Evolutionary conservation across 345 rosid species (phyloP).

Genomic region (Brassica incana): DNA sequence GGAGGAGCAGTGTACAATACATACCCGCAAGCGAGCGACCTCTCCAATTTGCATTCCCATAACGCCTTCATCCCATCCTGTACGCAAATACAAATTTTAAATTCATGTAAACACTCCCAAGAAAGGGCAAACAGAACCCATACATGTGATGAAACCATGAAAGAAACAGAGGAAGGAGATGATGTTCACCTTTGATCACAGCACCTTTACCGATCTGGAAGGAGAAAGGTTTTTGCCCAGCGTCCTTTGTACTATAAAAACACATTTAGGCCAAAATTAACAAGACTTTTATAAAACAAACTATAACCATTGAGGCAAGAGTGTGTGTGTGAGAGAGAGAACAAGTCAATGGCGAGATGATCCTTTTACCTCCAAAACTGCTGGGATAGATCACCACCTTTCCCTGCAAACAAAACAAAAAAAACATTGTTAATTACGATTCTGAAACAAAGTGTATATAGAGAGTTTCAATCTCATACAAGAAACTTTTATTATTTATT

Average conservation of each 20-base stretch:
- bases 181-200: slow-evolving; percentile 69
- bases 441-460: neutral
- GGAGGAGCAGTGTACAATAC: neutral
- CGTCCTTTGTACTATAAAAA: slow-evolving; percentile 74
- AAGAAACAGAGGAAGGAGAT: neutral
- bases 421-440: neutral
- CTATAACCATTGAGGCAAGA: neutral
- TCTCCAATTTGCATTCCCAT: slow-evolving; percentile 94
- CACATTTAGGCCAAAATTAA: slow-evolving; percentile 2
- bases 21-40: slow-evolving; percentile 88
- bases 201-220: slow-evolving; percentile 81
- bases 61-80: slow-evolving; percentile 99
- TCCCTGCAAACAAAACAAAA: slow-evolving; percentile 49
- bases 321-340: neutral
- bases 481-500: neutral
- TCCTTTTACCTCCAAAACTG: slow-evolving; percentile 86
- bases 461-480: neutral
- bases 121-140: neutral
- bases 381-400: slow-evolving; percentile 76
- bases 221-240: slow-evolving; percentile 75
- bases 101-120: neutral
- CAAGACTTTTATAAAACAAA: neutral
- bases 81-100: neutral
- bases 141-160: neutral
- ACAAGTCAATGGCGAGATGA: neutral